phyloP scores from a whole-genome alignment of 441 rosid genomes.

The Gossypium schwendimanii region DNA sequence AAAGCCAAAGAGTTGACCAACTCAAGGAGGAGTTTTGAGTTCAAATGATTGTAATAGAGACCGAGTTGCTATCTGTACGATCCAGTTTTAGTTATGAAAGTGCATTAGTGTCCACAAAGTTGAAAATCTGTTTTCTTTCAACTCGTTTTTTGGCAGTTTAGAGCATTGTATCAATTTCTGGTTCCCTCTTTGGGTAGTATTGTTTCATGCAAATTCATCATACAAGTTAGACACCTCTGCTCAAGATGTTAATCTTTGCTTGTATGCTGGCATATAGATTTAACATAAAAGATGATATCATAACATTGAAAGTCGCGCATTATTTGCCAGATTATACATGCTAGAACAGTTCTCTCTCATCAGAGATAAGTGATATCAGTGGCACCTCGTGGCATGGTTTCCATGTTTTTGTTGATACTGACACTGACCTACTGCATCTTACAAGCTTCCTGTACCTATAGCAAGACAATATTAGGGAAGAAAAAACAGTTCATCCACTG shows the following conservation, averaged over 20 bases:
- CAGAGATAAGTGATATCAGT: background rate
- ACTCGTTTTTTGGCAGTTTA: background rate
- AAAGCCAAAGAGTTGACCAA: constrained; percentile 1
- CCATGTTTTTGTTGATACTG: background rate
- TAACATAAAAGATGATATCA: background rate
- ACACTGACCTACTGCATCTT: background rate
- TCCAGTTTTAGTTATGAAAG: background rate
- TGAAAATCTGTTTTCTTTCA: background rate
- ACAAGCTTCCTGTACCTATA: background rate
- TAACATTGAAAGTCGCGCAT: background rate
- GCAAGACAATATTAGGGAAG: background rate
- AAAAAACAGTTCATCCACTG: background rate
- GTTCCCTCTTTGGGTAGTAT: background rate
- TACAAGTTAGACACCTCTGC: background rate
- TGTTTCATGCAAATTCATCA: background rate
- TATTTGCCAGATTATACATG: too few species aligned
- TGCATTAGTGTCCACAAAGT: background rate
- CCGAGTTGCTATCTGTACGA: background rate
- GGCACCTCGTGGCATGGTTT: too few species aligned
- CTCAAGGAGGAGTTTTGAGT: constrained; percentile 3
- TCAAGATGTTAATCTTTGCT: background rate
- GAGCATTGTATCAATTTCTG: background rate
- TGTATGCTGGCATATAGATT: background rate
- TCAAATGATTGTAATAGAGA: background rate
- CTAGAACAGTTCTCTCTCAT: background rate